These are phyloP conservation scores for Nyssa sinensis DNA, from an alignment of 148 eudicot species.

Conservation along the genomic window DNA sequence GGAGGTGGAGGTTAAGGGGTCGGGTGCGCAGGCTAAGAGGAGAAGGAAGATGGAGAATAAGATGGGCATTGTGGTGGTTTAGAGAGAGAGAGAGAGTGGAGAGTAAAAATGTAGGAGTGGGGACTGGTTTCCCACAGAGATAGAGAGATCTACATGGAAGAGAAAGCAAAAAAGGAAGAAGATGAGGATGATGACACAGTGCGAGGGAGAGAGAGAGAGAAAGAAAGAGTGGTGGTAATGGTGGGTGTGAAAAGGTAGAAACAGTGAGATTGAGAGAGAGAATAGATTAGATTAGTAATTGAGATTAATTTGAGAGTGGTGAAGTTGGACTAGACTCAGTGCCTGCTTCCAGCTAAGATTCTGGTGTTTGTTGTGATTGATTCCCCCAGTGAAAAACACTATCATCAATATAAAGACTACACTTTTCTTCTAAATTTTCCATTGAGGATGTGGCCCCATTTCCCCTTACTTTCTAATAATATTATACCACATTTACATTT, in stretches of 20 bases:
- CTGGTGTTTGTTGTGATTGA: constrained; percentile 16
- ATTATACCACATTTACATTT: no score
- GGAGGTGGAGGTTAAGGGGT: constrained; percentile 14
- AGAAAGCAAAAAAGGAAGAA: constrained; percentile 2
- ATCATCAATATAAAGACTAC: neutral
- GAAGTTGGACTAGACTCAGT: neutral
- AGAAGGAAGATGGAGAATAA: constrained; percentile 29
- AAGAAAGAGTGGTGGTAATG: neutral
- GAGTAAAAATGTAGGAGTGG: neutral
- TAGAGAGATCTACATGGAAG: neutral
- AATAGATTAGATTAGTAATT: neutral
- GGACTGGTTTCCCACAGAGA: constrained; percentile 9
- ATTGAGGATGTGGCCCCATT: neutral
- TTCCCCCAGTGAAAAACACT: neutral
- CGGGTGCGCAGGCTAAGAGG: constrained; percentile 17
- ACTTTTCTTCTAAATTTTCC: neutral
- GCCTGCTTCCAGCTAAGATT: constrained; percentile 27
- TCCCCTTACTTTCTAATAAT: neutral
- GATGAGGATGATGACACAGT: neutral
- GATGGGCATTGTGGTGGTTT: constrained; percentile 1
- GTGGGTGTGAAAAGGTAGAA: constrained; percentile 2
- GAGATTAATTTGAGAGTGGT: neutral
- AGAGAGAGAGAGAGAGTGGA: constrained; percentile 11
- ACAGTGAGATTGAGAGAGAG: neutral
- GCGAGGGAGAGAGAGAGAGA: neutral